Evolutionary conservation across 164 flowering plant species (phyloP), one percentile per base, ranked within the genome.

Genomic region (Dillenia turbinata): DNA sequence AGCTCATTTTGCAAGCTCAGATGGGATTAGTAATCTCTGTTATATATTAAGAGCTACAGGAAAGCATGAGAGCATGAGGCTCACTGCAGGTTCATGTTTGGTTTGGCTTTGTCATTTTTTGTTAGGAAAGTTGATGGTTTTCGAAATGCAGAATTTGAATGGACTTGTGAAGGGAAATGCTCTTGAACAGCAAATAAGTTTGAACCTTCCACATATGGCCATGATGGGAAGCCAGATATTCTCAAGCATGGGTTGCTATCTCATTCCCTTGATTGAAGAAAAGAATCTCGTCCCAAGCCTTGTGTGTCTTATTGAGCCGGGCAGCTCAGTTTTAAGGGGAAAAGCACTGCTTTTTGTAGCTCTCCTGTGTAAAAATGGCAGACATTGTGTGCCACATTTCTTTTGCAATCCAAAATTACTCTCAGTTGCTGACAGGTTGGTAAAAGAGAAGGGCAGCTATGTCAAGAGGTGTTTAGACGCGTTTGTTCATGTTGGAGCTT

Each of bases 31-130:
- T 61, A 90, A 92, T 71, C 83, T 95, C 13, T 85, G 94, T 66
- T 87, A 92, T 63, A 88, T 95, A 53, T 92, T 77, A 62, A 82
- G 81, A 64, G 96, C 97, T 17, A 49, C 80, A 16, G 97, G 91
- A 57, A 95, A 88, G 68, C 94, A 81, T 71, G 99, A 95, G 71
- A 88, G 80, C 78, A 79, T 83, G 66, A 81, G 93, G 73, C 90
- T 90, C 40, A 90, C 95, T 9, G 96, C 99, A 44, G 99, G 98
- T 24, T 95, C 97, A 57, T 95, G 99, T 74, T 74, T 95, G 74
- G 97, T 81, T 24, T 88, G 99, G 14, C 79, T 92, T 45, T 90
- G 76, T 61, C 89, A 94, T 67, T 92, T 88, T n/a, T n/a, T n/a
- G n/a, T n/a, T n/a, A n/a, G n/a, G n/a, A n/a, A n/a, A n/a, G n/a